phyloP scores from a whole-genome alignment of 2,329 filamentous ascomycete species.

The Talaromyces amestolkiae region DNA sequence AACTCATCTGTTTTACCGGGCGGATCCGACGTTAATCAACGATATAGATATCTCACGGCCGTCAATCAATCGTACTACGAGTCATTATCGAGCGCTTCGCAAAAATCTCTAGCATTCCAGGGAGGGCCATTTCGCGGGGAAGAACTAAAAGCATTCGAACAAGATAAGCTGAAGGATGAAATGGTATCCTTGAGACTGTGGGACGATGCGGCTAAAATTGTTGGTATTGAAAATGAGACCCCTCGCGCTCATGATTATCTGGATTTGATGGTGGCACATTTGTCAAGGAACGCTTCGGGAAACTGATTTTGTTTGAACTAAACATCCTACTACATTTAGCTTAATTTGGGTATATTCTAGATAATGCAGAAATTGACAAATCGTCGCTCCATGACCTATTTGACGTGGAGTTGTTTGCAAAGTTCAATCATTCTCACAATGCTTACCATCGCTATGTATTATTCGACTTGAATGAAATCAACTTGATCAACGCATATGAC shows the following conservation, averaged over 20 bases:
- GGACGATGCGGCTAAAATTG: slow-evolving; percentile 40
- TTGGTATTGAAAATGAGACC: slow-evolving; percentile 26
- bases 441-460: not conserved
- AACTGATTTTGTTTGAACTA: not conserved
- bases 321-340: not conserved
- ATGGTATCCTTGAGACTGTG: slow-evolving; percentile 39
- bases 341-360: not conserved
- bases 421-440: not conserved
- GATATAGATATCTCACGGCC: slow-evolving; percentile 37
- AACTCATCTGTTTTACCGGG: not conserved
- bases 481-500: not conserved
- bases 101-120: slow-evolving; percentile 39
- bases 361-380: not conserved
- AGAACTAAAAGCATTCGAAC: slow-evolving; percentile 31
- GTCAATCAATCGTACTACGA: slow-evolving; percentile 34
- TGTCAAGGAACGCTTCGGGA: slow-evolving; percentile 12
- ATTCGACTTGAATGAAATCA: not conserved
- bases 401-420: not conserved
- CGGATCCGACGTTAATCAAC: not conserved
- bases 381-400: not conserved
- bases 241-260: slow-evolving; percentile 30
- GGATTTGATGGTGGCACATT: slow-evolving; percentile 29
- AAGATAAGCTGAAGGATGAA: slow-evolving; percentile 34
- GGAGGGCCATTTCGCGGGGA: slow-evolving; percentile 36
- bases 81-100: slow-evolving; percentile 37